Evolutionary conservation across 177 flowering plant genomes (phyloP), one percentile per base, ranked within the genome.

Genomic region (Vitis hybrid): DNA sequence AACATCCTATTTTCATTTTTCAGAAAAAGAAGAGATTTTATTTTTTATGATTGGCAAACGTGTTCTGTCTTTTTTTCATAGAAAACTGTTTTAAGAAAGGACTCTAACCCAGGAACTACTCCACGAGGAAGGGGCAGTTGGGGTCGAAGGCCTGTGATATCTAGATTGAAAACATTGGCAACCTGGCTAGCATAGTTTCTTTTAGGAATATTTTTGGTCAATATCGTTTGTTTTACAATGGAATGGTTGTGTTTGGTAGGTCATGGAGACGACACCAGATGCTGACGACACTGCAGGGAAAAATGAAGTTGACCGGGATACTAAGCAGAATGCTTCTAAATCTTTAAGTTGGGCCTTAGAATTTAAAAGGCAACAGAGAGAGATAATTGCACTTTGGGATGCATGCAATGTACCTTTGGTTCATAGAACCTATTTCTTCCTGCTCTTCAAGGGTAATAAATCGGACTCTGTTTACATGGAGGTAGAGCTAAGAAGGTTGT

Each of bases 361-460:
- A 62, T 93, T 88, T 72, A 88, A 85, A 80, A 84, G 69, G 66
- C 84, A 73, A 72, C 79, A 74, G 69, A 81, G 71, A 77, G 75
- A 86, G 56, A 96, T 96, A 66, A 84, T 94, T 58, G 83, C 87
- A 76, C 91, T 94, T 9, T 96, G 99, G 99, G 82, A 83, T 54
- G 66, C 78, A 49, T 94, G 97, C 87, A 70, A 86, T 71, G 87
- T 84, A 19, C 89, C 97, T 13, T 68, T 96, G 71, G 82, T 87
- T 59, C 98, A 92, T 73, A 87, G 99, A 73, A 87, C 89, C 54
- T 87, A 84, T 62, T 96, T 94, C 78, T 87, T 84, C 83, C 84
- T 92, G 64, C 91, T 96, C 67, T 91, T 94, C 77, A 80, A 83
- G 72, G 98, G 97, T 9, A 97, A 96, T 60, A 88, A 87, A 12